Evolutionary conservation across 345 rosid species (phyloP).

Genomic region (Corymbia maculata): DNA sequence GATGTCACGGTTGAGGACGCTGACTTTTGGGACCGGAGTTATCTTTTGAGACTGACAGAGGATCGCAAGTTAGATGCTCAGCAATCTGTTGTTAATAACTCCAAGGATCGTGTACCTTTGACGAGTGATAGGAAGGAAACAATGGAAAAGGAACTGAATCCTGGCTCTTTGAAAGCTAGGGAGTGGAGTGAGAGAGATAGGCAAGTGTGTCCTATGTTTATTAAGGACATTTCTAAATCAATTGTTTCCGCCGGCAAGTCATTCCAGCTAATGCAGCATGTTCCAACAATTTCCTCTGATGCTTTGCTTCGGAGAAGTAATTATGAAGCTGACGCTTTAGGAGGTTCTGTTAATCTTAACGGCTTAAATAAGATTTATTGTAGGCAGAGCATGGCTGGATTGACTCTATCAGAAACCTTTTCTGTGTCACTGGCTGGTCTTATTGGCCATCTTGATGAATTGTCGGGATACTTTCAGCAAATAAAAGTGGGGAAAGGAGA

Average conservation of each 20-base stretch:
- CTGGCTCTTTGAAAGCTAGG: conserved; percentile 40
- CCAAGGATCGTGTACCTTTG: conserved; percentile 1
- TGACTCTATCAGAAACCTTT: conserved; percentile 75
- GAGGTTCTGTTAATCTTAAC: conserved; percentile 9
- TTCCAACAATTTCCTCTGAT: conserved; percentile 20
- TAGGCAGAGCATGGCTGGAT: conserved; percentile 30
- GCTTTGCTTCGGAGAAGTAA: conserved; percentile 18
- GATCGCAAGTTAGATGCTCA: conserved; percentile 22
- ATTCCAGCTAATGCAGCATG: conserved; percentile 71
- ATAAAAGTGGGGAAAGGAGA: conserved; percentile 10
- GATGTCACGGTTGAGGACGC: conserved; percentile 61
- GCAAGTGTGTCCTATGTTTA: conserved; percentile 61
- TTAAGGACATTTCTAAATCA: conserved; percentile 66
- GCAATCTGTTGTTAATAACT: conserved; percentile 8
- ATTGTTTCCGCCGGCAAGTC: conserved; percentile 98
- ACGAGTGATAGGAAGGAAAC: conserved; percentile 33
- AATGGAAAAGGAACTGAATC: conserved; percentile 29
- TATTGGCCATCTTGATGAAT: conserved; percentile 68
- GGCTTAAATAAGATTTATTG: conserved; percentile 1
- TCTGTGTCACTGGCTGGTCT: conserved; percentile 73
- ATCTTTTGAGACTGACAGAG: conserved; percentile 40
- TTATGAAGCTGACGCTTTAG: conserved; percentile 15
- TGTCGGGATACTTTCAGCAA: conserved; percentile 41
- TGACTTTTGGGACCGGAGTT: conserved; percentile 94
- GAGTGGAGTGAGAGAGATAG: conserved; percentile 31